phyloP scores from a whole-genome alignment of 768 basidiomycete genomes.

The Mrakia gelida region DNA sequence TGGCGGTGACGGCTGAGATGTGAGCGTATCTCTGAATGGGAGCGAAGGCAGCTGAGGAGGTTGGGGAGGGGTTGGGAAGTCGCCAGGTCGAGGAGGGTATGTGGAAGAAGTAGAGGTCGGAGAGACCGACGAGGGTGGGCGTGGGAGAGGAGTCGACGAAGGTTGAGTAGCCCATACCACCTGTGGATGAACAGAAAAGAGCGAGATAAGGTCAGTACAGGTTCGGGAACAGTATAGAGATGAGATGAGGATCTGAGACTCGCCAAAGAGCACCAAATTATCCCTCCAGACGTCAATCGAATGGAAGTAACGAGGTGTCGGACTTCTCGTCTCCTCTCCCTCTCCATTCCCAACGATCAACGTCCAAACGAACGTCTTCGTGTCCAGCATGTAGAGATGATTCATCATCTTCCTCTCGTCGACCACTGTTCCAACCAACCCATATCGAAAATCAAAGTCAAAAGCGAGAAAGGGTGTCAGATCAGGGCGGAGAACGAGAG shows the following conservation, averaged over 20 bases:
- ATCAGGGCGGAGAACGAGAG: background rate
- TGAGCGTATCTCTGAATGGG: conserved; percentile 93
- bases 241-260: conserved; percentile 49
- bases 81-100: conserved; percentile 50
- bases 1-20: conserved; percentile 77
- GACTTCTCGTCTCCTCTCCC: conserved; percentile 48
- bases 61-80: conserved; percentile 27
- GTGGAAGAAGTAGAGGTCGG: conserved; percentile 87
- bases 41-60: conserved; percentile 50
- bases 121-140: conserved; percentile 67
- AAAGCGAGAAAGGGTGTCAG: conserved; percentile 79
- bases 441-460: conserved; percentile 65
- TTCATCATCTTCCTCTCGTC: conserved; percentile 58
- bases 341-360: conserved; percentile 47
- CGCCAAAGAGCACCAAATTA: conserved; percentile 87
- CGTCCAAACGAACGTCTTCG: conserved; percentile 76
- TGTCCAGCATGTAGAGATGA: conserved; percentile 85
- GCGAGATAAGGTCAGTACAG: conserved; percentile 43
- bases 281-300: conserved; percentile 86
- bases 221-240: background rate
- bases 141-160: background rate
- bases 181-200: conserved; percentile 40
- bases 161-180: conserved; percentile 27
- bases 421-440: conserved; percentile 7
- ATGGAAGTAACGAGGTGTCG: conserved; percentile 79